A percentile compares a stretch with the other conserved stretches of the same genome.
Conservation (phyloP, 257 asterid genomes). For the Nicotiana benthamiana region DNA sequence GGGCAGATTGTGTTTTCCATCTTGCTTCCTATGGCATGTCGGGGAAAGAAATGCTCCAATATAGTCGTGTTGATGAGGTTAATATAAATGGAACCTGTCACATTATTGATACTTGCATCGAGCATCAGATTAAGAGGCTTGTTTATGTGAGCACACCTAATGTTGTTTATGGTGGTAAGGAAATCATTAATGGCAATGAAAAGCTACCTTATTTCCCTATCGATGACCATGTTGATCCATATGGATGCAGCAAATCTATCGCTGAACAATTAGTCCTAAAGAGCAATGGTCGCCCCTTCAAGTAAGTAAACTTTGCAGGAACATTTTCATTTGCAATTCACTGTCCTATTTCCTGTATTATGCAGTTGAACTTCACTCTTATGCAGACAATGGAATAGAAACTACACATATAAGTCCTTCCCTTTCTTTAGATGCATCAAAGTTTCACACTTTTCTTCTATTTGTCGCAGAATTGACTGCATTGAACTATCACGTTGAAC, state of each 20-base stretch:
- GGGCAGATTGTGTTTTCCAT: slow-evolving; percentile 87
- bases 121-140: slow-evolving; percentile 60
- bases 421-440: not conserved
- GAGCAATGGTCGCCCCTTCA: slow-evolving; percentile 72
- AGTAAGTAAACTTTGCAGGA: slow-evolving; percentile 31
- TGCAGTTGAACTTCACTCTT: not conserved
- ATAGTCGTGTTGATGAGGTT: slow-evolving; percentile 71
- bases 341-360: not conserved
- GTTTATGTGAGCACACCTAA: slow-evolving; percentile 87
- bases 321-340: not conserved
- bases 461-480: not conserved
- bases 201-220: slow-evolving; percentile 71
- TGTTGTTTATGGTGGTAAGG: slow-evolving; percentile 79
- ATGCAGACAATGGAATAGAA: not conserved
- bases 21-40: slow-evolving; percentile 98
- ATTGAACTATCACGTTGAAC: not conserved
- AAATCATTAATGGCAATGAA: slow-evolving; percentile 82
- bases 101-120: slow-evolving; percentile 72
- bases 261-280: slow-evolving; percentile 88
- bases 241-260: slow-evolving; percentile 83
- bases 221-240: slow-evolving; percentile 79
- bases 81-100: slow-evolving; percentile 82
- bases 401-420: not conserved
- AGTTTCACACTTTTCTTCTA: not conserved
- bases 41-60: slow-evolving; percentile 92